Evolutionary conservation across 2,329 filamentous ascomycete genomes (phyloP), one percentile per base, ranked within the genome.

Genomic region (Xylariaceae sp.): DNA sequence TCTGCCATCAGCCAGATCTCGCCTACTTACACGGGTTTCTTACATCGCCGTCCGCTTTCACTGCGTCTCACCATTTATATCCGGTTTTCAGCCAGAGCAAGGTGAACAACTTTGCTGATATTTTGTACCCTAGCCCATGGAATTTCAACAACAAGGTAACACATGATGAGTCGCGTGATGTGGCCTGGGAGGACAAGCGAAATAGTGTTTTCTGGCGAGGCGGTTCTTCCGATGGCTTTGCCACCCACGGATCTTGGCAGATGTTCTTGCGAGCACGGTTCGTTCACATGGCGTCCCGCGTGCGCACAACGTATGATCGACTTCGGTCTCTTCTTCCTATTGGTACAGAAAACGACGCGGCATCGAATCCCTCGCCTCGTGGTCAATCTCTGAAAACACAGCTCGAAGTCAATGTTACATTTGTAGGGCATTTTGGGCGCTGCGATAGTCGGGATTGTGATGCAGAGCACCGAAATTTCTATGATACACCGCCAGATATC

Each of bases 221-320:
- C 6, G 71, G 74, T 15, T 73, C 74, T 3, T 76, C 75, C 11
- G 77, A 77, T 18, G 77, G 76, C 0, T 70, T 71, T 41, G 71
- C 75, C n/a, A 57, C 71, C 60, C 39, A 68, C 68, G 52, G 77
- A 5, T 77, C 74, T 31, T 86, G 82, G 81, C 73, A 72, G 15
- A 73, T 73, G 1, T 83, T 83, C 54, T 74, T 83, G 32, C 73
- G 81, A 6, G 81, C 83, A 48, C 75, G 82, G 10, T 79, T 85
- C 53, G 71, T 84, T 7, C 67, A 74, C 39, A 73, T 81, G 68
- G 64, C 78, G 19, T 80, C 80, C 9, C 44, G 45, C 9, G 45
- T 53, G 5, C 49, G 48, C 19, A 27, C 40, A 36, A 14, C 31
- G 1, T 15, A 42, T 2, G 15, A 11, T 1, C 18, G n/a, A 44